Base-by-base conservation (phyloP, 116 monocot species). In the Cymodocea nodosa region DNA sequence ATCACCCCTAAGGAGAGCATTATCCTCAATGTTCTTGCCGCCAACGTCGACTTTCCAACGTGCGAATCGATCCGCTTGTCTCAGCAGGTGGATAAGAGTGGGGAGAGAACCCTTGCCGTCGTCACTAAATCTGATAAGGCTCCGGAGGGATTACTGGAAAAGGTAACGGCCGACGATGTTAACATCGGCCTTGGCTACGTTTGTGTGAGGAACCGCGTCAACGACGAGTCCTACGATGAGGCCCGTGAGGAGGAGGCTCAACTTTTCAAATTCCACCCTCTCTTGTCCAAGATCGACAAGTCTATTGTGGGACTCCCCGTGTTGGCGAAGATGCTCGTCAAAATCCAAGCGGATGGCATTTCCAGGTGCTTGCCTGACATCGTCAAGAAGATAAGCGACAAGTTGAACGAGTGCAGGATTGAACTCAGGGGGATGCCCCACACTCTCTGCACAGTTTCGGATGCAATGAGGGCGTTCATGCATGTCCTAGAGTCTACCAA, bases 31-130 rank as follows among this genome's bases (percentile, higher is more conserved):
- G 87, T 92, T 3, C 66, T 91, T 0, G 82, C 87, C 0, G 91
- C 91, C 0, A 71, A 75, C 9, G 85, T 82, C 8, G 85, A 85
- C 35, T 85, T 85, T 68, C 74, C 82, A 2, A 87, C 81, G 1
- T 92, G 91, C 35, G 87, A 84, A 62, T 87, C 91, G 3, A 92
- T 92, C 59, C 14, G 82, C 12, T 80, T 92, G 84, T 87, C 91
- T 6, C 82, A 84, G 65, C 65, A 56, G 49, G 91, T 85, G 4
- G 91, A 92, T 59, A 65, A 53, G 51, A 69, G 40, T 5, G 91
- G 91, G 0, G 80, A 87, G 71, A 64, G 91, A 22, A 91, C 91
- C 0, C 68, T 89, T 0, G 85, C 82, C 0, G 80, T 84, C 12
- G 82, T 91, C 23, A 91, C 91, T 1, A 91, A 87, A 56, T 77